Conservation (phyloP, 2,329 filamentous ascomycete genomes). For the Colletotrichum magnum region DNA sequence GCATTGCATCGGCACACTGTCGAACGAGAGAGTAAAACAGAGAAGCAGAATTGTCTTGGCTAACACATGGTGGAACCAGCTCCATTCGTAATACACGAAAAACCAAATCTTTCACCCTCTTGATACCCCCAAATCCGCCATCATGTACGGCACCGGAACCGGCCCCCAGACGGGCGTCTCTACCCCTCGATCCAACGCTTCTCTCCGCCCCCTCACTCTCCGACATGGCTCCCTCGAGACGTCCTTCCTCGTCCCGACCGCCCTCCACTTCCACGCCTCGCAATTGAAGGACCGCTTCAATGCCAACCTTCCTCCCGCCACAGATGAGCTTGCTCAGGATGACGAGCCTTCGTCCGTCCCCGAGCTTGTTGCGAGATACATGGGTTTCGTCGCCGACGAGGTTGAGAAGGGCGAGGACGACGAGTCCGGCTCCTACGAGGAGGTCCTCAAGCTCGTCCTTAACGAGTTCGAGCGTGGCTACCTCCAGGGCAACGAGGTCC, state of each 20-base stretch:
- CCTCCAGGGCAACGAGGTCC: constrained; percentile 95
- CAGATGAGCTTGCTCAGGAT: constrained; percentile 97
- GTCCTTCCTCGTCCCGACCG: constrained; percentile 94
- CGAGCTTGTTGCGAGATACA: constrained; percentile 93
- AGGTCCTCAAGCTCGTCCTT: constrained; percentile 91
- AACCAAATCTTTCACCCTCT: constrained; percentile 42
- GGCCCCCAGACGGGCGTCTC: constrained; percentile 96
- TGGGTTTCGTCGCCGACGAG: constrained; percentile 90
- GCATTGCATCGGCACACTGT: too few species aligned
- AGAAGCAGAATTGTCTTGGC: constrained; percentile 11
- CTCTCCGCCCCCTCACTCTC: constrained; percentile 90
- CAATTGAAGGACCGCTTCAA: constrained; percentile 94
- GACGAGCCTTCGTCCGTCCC: constrained; percentile 97
- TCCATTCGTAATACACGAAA: constrained; percentile 36
- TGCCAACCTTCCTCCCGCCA: constrained; percentile 87
- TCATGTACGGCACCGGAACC: constrained; percentile 88
- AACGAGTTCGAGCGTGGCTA: constrained; percentile 98
- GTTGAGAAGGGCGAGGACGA: constrained; percentile 95
- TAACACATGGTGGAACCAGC: constrained; percentile 35
- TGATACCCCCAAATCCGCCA: constrained; percentile 57
- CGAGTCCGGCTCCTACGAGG: constrained; percentile 87
- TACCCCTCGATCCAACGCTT: constrained; percentile 93
- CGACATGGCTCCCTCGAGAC: constrained; percentile 96
- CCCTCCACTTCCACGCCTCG: constrained; percentile 94
- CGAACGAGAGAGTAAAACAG: not conserved